Evolutionary conservation across 108 stramenopile genomes (phyloP), one percentile per base, ranked within the genome.

Genomic region (Discostella stelligeroides): DNA sequence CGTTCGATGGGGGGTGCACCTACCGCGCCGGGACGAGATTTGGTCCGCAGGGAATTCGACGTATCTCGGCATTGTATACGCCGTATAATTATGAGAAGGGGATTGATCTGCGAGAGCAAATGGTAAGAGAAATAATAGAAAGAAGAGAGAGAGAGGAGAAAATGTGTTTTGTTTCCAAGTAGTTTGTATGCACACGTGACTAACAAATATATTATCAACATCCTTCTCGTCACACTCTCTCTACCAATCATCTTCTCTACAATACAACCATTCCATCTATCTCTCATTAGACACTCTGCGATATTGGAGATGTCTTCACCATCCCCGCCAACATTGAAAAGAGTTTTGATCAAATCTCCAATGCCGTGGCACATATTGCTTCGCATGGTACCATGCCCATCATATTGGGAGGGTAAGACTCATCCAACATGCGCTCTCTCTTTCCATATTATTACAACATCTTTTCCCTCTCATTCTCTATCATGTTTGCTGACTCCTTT

Each of bases 241-340:
- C 34, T 34, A 34, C 34, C n/a, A n/a, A n/a, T n/a, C n/a, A n/a
- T n/a, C n/a, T n/a, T n/a, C n/a, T n/a, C n/a, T n/a, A n/a, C n/a
- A n/a, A n/a, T n/a, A n/a, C n/a, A n/a, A n/a, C n/a, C n/a, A n/a
- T n/a, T n/a, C n/a, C n/a, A n/a, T n/a, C n/a, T n/a, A n/a, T n/a
- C n/a, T 51, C 24, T 21, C 7, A 6, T 27, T 20, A 70, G 73
- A 81, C 74, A 17, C 74, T 75, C 17, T 83, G 82, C 70, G 80
- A 83, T 30, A 72, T 72, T 39, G 80, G 80, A 2, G 80, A 92
- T 63, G 88, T 92, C 41, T 92, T 92, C 50, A 92, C 91, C 39
- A 92, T 92, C 48, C 91, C 91, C 30, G 91, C 88, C 70, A 92
- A 92, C 75, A 69, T 92, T 41, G 91, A 92, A 85, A 92, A 92